These are phyloP conservation scores for Lachancea mirantina DNA, from an alignment of 805 yeast genomes.

Conservation along the genomic window DNA sequence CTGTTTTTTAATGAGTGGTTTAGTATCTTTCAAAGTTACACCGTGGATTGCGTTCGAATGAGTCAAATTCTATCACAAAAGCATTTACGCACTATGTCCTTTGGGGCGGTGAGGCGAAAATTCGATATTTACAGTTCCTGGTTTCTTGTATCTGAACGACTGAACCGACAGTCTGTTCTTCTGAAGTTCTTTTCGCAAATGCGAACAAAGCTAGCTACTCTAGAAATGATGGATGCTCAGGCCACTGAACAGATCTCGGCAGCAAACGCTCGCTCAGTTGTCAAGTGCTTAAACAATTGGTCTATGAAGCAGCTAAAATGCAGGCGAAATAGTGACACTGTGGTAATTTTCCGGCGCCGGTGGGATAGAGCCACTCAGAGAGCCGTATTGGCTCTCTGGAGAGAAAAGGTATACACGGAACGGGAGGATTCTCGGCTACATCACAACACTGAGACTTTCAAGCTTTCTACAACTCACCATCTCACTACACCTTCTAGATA, in stretches of 20 bases:
- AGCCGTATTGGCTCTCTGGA: conserved; percentile 34
- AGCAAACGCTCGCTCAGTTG: conserved; percentile 15
- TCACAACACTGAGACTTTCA: too few species aligned
- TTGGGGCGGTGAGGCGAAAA: too few species aligned
- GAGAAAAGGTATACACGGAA: conserved; percentile 13
- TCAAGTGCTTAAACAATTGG: conserved; percentile 30
- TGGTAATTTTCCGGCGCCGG: conserved; percentile 29
- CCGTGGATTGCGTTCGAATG: conserved; percentile 7
- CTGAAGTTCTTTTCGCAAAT: conserved; percentile 23
- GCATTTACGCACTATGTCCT: conserved; percentile 1
- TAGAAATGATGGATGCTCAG: conserved; percentile 14
- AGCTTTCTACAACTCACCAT: conserved; percentile 2
- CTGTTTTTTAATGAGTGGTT: conserved; percentile 11
- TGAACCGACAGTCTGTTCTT: conserved; percentile 20
- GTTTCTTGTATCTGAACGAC: conserved; percentile 13
- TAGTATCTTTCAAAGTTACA: conserved; percentile 7
- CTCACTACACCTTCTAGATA: conserved; percentile 10
- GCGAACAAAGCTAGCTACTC: conserved; percentile 11
- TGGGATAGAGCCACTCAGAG: conserved; percentile 36
- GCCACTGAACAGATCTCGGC: conserved; percentile 21
- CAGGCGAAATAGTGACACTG: conserved; percentile 31
- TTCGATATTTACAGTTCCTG: conserved; percentile 1
- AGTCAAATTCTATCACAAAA: background rate
- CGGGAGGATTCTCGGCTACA: too few species aligned
- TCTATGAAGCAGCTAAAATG: conserved; percentile 29